Conservation (phyloP, 306 rosid genomes). For the Fagus crenata region DNA sequence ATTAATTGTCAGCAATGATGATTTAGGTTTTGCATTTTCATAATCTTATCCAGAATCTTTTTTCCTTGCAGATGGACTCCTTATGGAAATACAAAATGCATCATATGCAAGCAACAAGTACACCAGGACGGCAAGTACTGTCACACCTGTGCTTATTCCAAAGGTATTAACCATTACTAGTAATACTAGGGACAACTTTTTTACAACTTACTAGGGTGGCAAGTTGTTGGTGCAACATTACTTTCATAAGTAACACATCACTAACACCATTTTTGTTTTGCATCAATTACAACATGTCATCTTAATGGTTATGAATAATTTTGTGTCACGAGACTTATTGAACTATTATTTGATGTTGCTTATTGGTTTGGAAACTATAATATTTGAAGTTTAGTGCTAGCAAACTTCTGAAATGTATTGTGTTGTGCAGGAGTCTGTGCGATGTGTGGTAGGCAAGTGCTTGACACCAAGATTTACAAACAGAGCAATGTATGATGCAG, state of each 20-base stretch:
- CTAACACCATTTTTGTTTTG: too few relatives aligned
- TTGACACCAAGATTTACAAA: constrained; percentile 84
- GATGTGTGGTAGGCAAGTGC: constrained; percentile 94
- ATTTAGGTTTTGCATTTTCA: neutral
- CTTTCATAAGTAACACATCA: too few relatives aligned
- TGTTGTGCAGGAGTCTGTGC: constrained; percentile 83
- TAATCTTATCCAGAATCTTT: constrained; percentile 10
- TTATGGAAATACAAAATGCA: constrained; percentile 85
- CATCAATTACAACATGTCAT: neutral
- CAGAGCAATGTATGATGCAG: constrained; percentile 78
- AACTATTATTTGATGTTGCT: neutral
- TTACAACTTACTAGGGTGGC: too few relatives aligned
- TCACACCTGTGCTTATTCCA: constrained; percentile 88
- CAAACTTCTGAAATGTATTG: constrained; percentile 8
- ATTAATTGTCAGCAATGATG: constrained; percentile 2
- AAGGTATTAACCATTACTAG: constrained; percentile 43
- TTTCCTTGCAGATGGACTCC: constrained; percentile 78
- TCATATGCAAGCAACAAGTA: constrained; percentile 93
- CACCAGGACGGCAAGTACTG: constrained; percentile 95
- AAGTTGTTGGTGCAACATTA: too few relatives aligned
- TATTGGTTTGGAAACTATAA: constrained; percentile 9
- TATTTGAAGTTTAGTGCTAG: neutral
- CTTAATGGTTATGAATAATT: too few relatives aligned
- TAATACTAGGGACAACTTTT: too few relatives aligned
- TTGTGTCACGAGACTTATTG: too few relatives aligned